These are phyloP conservation scores for Chamaenerion angustifolium DNA, from an alignment of 345 rosid species.

Conservation along the genomic window DNA sequence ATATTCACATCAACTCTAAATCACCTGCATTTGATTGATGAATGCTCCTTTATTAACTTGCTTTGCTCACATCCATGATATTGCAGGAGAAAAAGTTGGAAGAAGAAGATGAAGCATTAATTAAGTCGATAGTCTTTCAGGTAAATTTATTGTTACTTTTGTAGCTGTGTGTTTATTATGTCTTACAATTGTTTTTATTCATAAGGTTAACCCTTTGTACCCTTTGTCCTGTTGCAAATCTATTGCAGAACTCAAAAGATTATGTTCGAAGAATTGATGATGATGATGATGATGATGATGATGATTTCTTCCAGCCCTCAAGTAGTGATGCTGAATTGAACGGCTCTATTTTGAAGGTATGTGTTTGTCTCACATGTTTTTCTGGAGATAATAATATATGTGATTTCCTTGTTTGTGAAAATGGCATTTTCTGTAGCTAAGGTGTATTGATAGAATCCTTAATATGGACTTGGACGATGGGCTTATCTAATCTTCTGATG, in stretches of 20 bases:
- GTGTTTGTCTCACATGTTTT: background rate
- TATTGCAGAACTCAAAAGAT: conserved; percentile 6
- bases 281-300: conserved; percentile 9
- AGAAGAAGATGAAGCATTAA: conserved; percentile 12
- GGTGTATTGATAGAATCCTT: too few relatives aligned
- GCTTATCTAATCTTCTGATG: too few relatives aligned
- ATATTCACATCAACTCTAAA: too few relatives aligned
- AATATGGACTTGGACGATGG: too few relatives aligned
- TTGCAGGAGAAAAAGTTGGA: conserved; percentile 13
- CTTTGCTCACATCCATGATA: background rate
- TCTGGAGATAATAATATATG: background rate
- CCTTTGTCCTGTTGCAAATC: background rate
- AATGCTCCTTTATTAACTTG: too few relatives aligned
- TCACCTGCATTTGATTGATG: too few relatives aligned
- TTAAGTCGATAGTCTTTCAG: conserved; percentile 11
- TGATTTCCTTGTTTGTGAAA: background rate
- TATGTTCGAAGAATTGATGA: conserved; percentile 8
- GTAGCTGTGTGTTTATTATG: background rate
- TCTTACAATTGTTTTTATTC: background rate
- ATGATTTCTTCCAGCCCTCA: background rate
- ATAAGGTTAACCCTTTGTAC: background rate
- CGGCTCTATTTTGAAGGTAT: conserved; percentile 1
- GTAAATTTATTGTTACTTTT: conserved; percentile 1
- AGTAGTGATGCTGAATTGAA: background rate
- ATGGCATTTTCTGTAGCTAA: too few relatives aligned